Percentiles rank a stretch among this genome's conserved stretches.
Conservation (phyloP, 305 asterid species). For the Petunia hybrid region DNA sequence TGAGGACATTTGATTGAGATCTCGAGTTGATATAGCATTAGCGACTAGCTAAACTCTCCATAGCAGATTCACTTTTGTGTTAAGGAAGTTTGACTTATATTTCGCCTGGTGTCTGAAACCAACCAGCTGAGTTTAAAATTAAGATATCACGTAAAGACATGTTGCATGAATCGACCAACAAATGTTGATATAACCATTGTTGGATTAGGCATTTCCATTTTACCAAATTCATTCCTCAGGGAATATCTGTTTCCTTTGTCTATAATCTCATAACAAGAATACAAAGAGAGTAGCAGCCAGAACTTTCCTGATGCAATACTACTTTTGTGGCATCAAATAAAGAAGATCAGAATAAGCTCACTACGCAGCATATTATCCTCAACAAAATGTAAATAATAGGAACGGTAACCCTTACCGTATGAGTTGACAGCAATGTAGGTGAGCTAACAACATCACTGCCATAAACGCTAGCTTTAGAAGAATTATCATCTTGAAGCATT, state of each 20-base stretch:
- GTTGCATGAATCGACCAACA: background rate
- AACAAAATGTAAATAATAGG: conserved; percentile 5
- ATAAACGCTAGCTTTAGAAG: conserved; percentile 31
- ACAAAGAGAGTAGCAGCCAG: background rate
- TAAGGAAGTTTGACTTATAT: background rate
- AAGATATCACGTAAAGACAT: conserved; percentile 8
- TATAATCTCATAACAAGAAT: background rate
- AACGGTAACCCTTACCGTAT: conserved; percentile 26
- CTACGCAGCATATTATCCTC: background rate
- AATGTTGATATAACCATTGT: conserved; percentile 17
- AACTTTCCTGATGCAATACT: background rate
- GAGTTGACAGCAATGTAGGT: conserved; percentile 29
- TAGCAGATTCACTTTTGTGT: conserved; percentile 11
- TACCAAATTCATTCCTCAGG: conserved; percentile 12
- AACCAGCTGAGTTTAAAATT: background rate
- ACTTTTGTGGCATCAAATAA: conserved; percentile 14
- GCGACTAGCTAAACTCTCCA: background rate
- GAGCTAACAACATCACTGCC: conserved; percentile 27
- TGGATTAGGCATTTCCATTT: conserved; percentile 22
- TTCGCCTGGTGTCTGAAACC: background rate
- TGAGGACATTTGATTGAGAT: background rate
- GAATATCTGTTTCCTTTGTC: background rate
- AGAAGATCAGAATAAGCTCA: background rate
- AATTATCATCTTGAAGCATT: conserved; percentile 36
- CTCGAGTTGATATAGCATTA: background rate